Percentiles rank a stretch among this genome's conserved stretches.
Evolutionary conservation across 176 grass and related monocot genomes (phyloP).

Genomic region (Saccharum officinarum): DNA sequence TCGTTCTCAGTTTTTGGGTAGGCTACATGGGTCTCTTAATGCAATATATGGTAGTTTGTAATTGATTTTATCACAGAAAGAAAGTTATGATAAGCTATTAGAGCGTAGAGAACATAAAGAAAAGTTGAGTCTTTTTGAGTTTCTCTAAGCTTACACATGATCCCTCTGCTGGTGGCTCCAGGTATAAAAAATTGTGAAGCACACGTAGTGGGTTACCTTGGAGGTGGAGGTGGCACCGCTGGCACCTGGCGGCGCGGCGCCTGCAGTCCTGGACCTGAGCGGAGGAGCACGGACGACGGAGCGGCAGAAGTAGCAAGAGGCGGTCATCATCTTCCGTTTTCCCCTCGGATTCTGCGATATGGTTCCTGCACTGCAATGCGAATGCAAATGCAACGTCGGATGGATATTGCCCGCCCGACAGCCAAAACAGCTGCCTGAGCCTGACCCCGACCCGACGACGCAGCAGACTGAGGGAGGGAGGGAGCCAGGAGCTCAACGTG

Average conservation of each 20-base stretch:
- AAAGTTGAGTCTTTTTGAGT: too few relatives aligned
- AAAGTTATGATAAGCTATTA: too few relatives aligned
- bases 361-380: background rate
- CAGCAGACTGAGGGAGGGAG: too few relatives aligned
- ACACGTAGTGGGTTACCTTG: constrained; percentile 7
- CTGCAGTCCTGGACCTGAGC: background rate
- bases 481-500: too few relatives aligned
- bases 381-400: background rate
- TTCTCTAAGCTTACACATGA: background rate
- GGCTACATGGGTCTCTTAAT: background rate
- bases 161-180: background rate
- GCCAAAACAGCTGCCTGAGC: background rate
- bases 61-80: background rate
- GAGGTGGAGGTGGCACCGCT: constrained; percentile 1
- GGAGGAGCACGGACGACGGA: constrained; percentile 21
- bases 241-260: background rate
- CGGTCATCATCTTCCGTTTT: constrained; percentile 5
- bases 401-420: background rate
- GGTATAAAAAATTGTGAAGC: too few relatives aligned
- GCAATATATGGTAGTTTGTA: background rate
- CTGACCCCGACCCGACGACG: too few relatives aligned
- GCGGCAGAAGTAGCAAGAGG: constrained; percentile 31
- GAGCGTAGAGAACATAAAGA: too few relatives aligned
- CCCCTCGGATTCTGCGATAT: background rate
- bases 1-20: background rate